Conservation (phyloP, 2,329 filamentous ascomycete species). For the Epichloe coenophiala region DNA sequence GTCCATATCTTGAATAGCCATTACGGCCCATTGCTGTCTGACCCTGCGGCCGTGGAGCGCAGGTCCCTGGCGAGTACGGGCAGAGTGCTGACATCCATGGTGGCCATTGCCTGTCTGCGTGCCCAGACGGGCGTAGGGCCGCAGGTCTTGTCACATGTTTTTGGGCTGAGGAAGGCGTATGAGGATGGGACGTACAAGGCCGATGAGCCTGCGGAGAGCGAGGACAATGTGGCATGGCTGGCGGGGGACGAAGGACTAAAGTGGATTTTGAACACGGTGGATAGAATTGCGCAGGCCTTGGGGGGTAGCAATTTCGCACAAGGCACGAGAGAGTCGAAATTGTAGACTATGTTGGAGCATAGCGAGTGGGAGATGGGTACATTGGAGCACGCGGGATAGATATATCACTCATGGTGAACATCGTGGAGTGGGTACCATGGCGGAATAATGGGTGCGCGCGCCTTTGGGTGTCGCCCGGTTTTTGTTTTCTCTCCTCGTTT, state of each 20-base stretch:
- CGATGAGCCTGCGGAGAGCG: conserved; percentile 19
- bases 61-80: conserved; percentile 40
- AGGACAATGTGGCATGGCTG: conserved; percentile 24
- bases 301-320: conserved; percentile 29
- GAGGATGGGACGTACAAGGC: conserved; percentile 46
- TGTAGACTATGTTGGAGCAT: conserved; percentile 3
- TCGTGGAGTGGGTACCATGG: too few relatives aligned
- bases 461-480: too few relatives aligned
- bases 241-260: conserved; percentile 32
- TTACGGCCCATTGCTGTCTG: conserved; percentile 60
- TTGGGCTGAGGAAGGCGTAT: conserved; percentile 63
- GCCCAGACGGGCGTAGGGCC: conserved; percentile 73
- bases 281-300: conserved; percentile 30
- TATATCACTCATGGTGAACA: not conserved
- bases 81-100: conserved; percentile 55
- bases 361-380: not conserved
- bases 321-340: conserved; percentile 2
- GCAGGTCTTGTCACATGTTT: conserved; percentile 70
- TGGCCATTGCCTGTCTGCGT: conserved; percentile 61
- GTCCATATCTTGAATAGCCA: conserved; percentile 65
- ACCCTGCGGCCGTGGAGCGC: conserved; percentile 39
- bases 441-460: too few relatives aligned
- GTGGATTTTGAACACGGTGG: conserved; percentile 32
- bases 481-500: too few relatives aligned
- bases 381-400: not conserved